Evolutionary conservation across 2,329 filamentous ascomycete species (phyloP).

Genomic region (Clathrospora elynae): DNA sequence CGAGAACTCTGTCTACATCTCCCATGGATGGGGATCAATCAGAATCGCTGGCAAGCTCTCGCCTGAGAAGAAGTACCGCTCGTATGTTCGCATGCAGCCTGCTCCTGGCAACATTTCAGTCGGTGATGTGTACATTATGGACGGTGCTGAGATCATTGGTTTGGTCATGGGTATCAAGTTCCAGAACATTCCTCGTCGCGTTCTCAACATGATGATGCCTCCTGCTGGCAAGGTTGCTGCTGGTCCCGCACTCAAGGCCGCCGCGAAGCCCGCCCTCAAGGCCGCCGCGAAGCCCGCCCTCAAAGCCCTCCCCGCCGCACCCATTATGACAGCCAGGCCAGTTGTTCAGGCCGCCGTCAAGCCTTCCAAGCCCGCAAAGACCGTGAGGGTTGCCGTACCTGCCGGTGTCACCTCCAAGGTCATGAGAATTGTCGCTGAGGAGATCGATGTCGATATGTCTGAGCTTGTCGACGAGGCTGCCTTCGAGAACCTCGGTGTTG

Average conservation of each 20-base stretch:
- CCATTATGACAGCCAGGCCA: conserved; percentile 55
- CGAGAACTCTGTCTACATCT: conserved; percentile 65
- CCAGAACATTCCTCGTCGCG: conserved; percentile 68
- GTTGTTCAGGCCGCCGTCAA: conserved; percentile 54
- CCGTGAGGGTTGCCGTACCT: conserved; percentile 50
- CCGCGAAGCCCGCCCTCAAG: conserved; percentile 42
- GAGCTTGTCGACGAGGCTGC: conserved; percentile 65
- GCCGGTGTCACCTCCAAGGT: conserved; percentile 59
- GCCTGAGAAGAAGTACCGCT: conserved; percentile 60
- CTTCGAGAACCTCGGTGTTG: conserved; percentile 66
- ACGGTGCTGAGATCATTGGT: conserved; percentile 63
- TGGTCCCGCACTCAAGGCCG: conserved; percentile 33
- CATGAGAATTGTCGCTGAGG: conserved; percentile 69
- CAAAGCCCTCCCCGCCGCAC: conserved; percentile 47
- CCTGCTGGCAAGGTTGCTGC: conserved; percentile 57
- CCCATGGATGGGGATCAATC: conserved; percentile 66
- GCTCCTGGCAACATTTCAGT: conserved; percentile 60
- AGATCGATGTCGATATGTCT: conserved; percentile 63
- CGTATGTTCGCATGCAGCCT: conserved; percentile 67
- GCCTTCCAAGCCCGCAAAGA: conserved; percentile 57
- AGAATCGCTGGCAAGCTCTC: conserved; percentile 60
- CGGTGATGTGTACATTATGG: conserved; percentile 65
- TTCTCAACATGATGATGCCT: conserved; percentile 70
- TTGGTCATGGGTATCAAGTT: conserved; percentile 68
- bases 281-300: conserved; percentile 44